phyloP scores from a whole-genome alignment of 2,329 filamentous ascomycete genomes.

The Fusarium decemcellulare region DNA sequence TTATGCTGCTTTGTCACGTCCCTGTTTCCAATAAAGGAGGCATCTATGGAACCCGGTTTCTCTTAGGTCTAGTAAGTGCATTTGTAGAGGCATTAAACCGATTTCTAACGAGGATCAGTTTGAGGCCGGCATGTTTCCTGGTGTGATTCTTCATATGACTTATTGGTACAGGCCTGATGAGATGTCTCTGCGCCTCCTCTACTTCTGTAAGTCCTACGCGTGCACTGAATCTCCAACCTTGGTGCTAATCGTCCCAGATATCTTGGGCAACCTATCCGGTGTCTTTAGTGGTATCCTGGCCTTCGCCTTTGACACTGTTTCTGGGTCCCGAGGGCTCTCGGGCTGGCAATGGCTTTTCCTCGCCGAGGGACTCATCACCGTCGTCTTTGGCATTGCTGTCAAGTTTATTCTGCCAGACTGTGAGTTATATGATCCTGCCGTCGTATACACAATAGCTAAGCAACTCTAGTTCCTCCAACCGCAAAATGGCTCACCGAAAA shows the following conservation, averaged over 20 bases:
- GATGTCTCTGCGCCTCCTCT: slow-evolving; percentile 51
- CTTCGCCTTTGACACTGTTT: slow-evolving; percentile 58
- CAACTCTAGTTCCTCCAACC: slow-evolving; percentile 57
- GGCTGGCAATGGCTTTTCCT: slow-evolving; percentile 46
- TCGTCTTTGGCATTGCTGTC: not conserved
- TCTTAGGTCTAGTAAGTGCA: too few species aligned
- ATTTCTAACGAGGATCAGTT: too few species aligned
- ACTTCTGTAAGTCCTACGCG: not conserved
- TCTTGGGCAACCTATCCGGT: slow-evolving; percentile 59
- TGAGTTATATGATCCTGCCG: not conserved
- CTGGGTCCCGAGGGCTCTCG: slow-evolving; percentile 50
- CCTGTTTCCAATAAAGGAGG: not conserved
- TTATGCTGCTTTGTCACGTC: not conserved
- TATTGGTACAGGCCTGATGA: slow-evolving; percentile 66
- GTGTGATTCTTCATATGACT: slow-evolving; percentile 59
- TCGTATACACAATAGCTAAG: slow-evolving; percentile 39
- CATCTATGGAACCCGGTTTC: not conserved
- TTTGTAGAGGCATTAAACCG: too few species aligned
- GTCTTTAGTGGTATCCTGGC: slow-evolving; percentile 60
- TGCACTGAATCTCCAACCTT: slow-evolving; percentile 46
- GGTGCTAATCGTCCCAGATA: slow-evolving; percentile 50
- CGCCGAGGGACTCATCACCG: slow-evolving; percentile 3
- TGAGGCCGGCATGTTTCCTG: slow-evolving; percentile 59
- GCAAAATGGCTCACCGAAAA: slow-evolving; percentile 61
- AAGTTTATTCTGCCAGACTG: slow-evolving; percentile 17